Percentiles rank a stretch among this genome's conserved stretches.
These are phyloP conservation scores for Clavispora phyllophila DNA, from an alignment of 805 yeast species.

Conservation along the genomic window DNA sequence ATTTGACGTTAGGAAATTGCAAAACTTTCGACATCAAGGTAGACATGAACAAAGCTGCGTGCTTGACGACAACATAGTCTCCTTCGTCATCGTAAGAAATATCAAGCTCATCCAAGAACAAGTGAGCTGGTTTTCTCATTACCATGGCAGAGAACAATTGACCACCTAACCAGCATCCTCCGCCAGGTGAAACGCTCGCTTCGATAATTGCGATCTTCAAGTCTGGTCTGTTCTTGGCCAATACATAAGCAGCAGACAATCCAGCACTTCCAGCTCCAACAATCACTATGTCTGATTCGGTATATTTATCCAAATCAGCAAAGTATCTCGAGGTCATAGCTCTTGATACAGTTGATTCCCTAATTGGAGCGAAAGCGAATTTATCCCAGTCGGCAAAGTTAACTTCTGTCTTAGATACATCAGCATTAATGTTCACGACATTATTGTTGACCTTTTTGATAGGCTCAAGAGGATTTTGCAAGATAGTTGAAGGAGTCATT, in stretches of 20 bases:
- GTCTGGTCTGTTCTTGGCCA: conserved; percentile 72
- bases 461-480: conserved; percentile 18
- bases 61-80: conserved; percentile 73
- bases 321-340: conserved; percentile 77
- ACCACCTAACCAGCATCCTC: conserved; percentile 78
- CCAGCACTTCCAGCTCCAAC: conserved; percentile 81
- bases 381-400: conserved; percentile 58
- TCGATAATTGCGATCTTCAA: conserved; percentile 69
- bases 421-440: conserved; percentile 10
- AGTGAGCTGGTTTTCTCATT: conserved; percentile 73
- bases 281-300: conserved; percentile 70
- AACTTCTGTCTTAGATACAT: conserved; percentile 20
- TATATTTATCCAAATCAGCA: conserved; percentile 65
- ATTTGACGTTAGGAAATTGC: conserved; percentile 66
- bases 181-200: conserved; percentile 73
- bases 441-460: not conserved
- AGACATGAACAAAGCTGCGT: conserved; percentile 73
- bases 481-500: conserved; percentile 33
- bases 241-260: conserved; percentile 66
- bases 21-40: conserved; percentile 66
- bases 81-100: conserved; percentile 75
- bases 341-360: conserved; percentile 74
- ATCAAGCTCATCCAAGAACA: conserved; percentile 58
- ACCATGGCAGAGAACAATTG: conserved; percentile 76
- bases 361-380: conserved; percentile 65